Evolutionary conservation across 176 grass and related monocot genomes (phyloP).

Genomic region (Oryza brachyantha): DNA sequence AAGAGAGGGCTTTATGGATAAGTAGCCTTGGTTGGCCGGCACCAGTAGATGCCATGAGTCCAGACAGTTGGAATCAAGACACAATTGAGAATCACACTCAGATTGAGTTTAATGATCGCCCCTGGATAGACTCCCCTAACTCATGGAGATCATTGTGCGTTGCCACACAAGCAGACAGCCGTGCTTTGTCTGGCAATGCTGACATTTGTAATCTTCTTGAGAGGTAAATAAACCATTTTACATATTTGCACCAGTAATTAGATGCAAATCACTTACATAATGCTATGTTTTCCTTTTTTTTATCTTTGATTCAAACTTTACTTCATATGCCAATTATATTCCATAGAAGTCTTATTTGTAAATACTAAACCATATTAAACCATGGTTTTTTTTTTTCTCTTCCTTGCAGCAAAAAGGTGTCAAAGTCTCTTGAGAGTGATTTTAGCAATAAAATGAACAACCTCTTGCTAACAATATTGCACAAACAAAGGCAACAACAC

Average conservation of each 20-base stretch:
- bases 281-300: background rate
- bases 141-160: constrained; percentile 67
- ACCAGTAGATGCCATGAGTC: constrained; percentile 60
- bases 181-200: constrained; percentile 56
- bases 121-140: constrained; percentile 78
- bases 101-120: constrained; percentile 43
- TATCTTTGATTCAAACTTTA: background rate
- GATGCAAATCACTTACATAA: constrained; percentile 14
- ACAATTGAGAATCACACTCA: constrained; percentile 45
- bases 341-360: background rate
- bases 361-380: background rate
- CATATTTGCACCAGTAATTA: constrained; percentile 13
- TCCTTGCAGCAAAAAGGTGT: constrained; percentile 85
- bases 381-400: constrained; percentile 9
- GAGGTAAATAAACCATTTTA: constrained; percentile 52
- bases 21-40: constrained; percentile 67
- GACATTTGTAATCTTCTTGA: constrained; percentile 88
- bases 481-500: constrained; percentile 55
- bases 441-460: constrained; percentile 86
- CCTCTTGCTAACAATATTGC: constrained; percentile 56
- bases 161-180: constrained; percentile 37
- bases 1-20: constrained; percentile 83
- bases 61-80: constrained; percentile 58
- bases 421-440: constrained; percentile 86
- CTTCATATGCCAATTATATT: background rate